These are phyloP conservation scores for Penicillium sp. DNA, from an alignment of 2,329 filamentous ascomycete species.

Conservation along the genomic window DNA sequence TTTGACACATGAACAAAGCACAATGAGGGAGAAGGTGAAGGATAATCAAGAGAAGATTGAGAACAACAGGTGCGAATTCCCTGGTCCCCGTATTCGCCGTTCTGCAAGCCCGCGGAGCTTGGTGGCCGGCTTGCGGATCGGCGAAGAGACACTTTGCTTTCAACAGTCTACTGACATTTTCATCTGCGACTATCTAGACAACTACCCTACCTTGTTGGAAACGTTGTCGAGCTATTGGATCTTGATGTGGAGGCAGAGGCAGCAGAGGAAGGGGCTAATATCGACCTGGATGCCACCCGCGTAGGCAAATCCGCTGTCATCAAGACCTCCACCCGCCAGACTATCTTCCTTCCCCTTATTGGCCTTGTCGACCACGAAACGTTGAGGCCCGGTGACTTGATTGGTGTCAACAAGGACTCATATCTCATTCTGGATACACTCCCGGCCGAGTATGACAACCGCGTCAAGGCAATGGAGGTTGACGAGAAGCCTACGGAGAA, in stretches of 20 bases:
- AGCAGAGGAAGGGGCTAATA: slow-evolving; percentile 96
- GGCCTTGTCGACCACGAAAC: slow-evolving; percentile 94
- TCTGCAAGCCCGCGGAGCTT: slow-evolving; percentile 18
- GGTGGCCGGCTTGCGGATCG: slow-evolving; percentile 6
- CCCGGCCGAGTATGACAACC: slow-evolving; percentile 95
- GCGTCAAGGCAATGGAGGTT: slow-evolving; percentile 99
- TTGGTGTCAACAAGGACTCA: slow-evolving; percentile 98
- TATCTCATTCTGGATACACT: slow-evolving; percentile 96
- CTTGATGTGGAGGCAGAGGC: slow-evolving; percentile 95
- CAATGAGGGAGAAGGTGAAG: slow-evolving; percentile 99
- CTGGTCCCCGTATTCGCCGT: not conserved
- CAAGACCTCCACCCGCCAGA: slow-evolving; percentile 97
- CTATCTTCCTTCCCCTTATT: slow-evolving; percentile 96
- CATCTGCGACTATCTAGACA: slow-evolving; percentile 59
- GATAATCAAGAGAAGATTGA: slow-evolving; percentile 99
- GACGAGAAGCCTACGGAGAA: slow-evolving; percentile 99
- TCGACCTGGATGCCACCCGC: slow-evolving; percentile 92
- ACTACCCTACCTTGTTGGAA: slow-evolving; percentile 96
- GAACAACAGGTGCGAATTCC: slow-evolving; percentile 75
- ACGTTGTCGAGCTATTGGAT: slow-evolving; percentile 95
- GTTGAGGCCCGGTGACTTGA: slow-evolving; percentile 92
- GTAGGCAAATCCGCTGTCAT: slow-evolving; percentile 99
- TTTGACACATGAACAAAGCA: slow-evolving; percentile 88
- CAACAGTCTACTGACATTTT: slow-evolving; percentile 15
- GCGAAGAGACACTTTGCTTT: not conserved